A percentile compares a stretch with the other conserved stretches of the same genome.
Evolutionary conservation across 768 basidiomycete species (phyloP).

Genomic region (Asterophora lycoperdoides): DNA sequence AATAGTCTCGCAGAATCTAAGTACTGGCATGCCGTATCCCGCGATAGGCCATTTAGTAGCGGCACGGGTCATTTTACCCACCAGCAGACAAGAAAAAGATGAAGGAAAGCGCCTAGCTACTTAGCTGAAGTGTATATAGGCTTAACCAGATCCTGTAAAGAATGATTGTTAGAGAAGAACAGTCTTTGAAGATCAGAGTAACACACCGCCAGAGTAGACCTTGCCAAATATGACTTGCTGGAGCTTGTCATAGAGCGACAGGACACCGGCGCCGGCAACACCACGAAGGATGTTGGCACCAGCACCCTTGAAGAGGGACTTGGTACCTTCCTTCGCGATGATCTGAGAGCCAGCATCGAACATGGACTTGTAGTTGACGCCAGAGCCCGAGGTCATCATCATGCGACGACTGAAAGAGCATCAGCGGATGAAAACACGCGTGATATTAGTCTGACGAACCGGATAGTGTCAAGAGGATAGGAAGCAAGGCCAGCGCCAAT

Average conservation of each 20-base stretch:
- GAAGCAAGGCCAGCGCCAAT: slow-evolving; percentile 99
- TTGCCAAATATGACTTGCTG: slow-evolving; percentile 97
- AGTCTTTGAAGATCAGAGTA: background rate
- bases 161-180: slow-evolving; percentile 1
- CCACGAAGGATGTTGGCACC: slow-evolving; percentile 96
- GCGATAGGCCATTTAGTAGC: slow-evolving; percentile 30
- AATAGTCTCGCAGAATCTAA: background rate
- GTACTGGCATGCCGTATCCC: slow-evolving; percentile 14
- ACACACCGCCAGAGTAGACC: slow-evolving; percentile 93
- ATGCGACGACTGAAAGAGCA: slow-evolving; percentile 83
- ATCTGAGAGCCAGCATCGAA: slow-evolving; percentile 93
- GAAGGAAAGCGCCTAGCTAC: slow-evolving; percentile 35
- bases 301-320: slow-evolving; percentile 99
- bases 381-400: slow-evolving; percentile 99
- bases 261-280: slow-evolving; percentile 99
- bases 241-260: slow-evolving; percentile 98
- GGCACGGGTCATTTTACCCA: slow-evolving; percentile 41
- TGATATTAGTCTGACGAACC: slow-evolving; percentile 38
- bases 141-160: slow-evolving; percentile 45
- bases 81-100: slow-evolving; percentile 22
- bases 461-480: slow-evolving; percentile 89
- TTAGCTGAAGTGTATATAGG: slow-evolving; percentile 16
- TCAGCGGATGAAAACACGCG: background rate
- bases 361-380: slow-evolving; percentile 98
- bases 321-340: slow-evolving; percentile 89